These are phyloP conservation scores for Lachnellula cervina DNA, from an alignment of 2,329 filamentous ascomycete species.

Conservation along the genomic window DNA sequence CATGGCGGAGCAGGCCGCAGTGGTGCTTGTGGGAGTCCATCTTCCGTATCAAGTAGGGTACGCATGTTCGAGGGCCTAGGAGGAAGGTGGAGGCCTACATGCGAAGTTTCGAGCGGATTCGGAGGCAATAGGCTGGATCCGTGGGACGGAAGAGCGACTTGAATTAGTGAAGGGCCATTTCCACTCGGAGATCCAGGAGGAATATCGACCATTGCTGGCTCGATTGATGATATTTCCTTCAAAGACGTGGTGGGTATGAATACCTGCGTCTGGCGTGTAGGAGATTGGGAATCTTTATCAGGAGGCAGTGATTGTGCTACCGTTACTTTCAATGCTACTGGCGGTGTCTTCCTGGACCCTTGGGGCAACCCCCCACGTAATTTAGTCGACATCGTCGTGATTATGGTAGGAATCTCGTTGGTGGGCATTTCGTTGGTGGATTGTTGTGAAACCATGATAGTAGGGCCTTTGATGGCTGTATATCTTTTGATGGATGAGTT, in stretches of 20 bases:
- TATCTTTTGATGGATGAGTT: constrained; percentile 24
- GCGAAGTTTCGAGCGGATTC: constrained; percentile 5
- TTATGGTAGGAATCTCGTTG: neutral
- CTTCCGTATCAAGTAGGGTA: constrained; percentile 2
- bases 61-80: constrained; percentile 21
- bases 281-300: constrained; percentile 15
- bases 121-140: constrained; percentile 18
- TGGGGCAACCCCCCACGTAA: constrained; percentile 11
- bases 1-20: neutral
- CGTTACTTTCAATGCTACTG: constrained; percentile 9
- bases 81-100: constrained; percentile 18
- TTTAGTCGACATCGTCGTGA: constrained; percentile 1
- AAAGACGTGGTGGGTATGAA: constrained; percentile 10
- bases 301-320: constrained; percentile 16
- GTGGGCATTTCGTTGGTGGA: neutral
- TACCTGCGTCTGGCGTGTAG: constrained; percentile 7
- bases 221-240: constrained; percentile 6
- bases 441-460: neutral
- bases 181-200: constrained; percentile 8
- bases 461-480: constrained; percentile 12
- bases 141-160: constrained; percentile 5
- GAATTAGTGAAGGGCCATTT: neutral
- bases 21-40: neutral
- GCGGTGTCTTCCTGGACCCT: constrained; percentile 13
- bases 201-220: constrained; percentile 8